Base-by-base conservation (phyloP, 1,139 yeast genomes). In the Candida smagusa region DNA sequence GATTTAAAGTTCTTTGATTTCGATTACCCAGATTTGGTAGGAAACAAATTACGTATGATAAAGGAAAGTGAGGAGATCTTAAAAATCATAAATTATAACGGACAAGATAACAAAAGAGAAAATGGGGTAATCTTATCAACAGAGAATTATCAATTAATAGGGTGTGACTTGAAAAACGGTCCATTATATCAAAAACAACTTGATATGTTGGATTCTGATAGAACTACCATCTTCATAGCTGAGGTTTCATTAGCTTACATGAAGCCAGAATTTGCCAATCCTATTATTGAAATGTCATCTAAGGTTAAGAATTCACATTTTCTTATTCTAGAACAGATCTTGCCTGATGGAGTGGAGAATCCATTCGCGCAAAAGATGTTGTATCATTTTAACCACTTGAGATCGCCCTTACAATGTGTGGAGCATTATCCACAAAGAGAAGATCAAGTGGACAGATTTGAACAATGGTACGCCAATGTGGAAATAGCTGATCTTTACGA, bases 201-300 rank as follows among this genome's bases (percentile, higher is more conserved):
- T 33, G 42, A 52, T 2, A 40, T 53, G 1, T 44, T 71, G 11
- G 43, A 47, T 9, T 47, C 48, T 1, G 33, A 39, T 1, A 54
- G 73, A 2, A 56, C 75, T 5, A 76, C 74, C 36, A 68, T 84
- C 8, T 86, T 84, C 49, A 72, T 87, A 30, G 94, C 95, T 0
- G 95, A 86, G 54, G 95, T 86, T 2, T 84, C 95, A 0, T 61
- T 86, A 39, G 90, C 94, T 0, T 86, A 86, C 54, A 86, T 86
- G 94, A 69, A 74, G 30, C 81, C 83, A 5, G 67, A 70, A 25
- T 71, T 71, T 41, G 88, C 95, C n/a, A 82, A 86, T 52, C 69
- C 72, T 4, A 73, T 86, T 13, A 79, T 86, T 34, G 56, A 63
- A 28, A 63, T 72, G 47, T 68, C 81, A 1, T 50, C 63, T 1